Evolutionary conservation across 306 rosid species (phyloP).

Genomic region (Acacia acuminata): DNA sequence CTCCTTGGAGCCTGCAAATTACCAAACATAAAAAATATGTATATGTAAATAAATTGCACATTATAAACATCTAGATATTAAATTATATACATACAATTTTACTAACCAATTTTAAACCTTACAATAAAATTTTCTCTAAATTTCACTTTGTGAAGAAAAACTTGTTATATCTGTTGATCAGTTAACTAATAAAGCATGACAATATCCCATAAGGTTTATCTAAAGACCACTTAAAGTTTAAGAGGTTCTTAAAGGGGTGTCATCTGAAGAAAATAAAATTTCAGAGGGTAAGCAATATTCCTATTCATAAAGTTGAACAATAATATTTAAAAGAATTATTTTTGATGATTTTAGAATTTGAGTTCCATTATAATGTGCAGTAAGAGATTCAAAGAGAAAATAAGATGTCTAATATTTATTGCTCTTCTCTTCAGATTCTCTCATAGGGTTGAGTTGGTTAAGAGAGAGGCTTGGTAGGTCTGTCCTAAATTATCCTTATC

Average conservation of each 20-base stretch:
- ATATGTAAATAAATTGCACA: not conserved
- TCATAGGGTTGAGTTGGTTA: too few relatives aligned
- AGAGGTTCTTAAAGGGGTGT: not conserved
- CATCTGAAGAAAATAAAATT: too few relatives aligned
- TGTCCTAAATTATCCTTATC: too few relatives aligned
- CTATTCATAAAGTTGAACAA: not conserved
- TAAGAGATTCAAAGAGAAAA: too few relatives aligned
- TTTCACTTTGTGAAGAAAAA: not conserved
- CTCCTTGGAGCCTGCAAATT: slow-evolving; percentile 82
- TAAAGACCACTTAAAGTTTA: not conserved
- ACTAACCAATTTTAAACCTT: not conserved
- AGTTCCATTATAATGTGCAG: not conserved
- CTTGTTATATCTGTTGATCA: not conserved
- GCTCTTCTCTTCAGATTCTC: not conserved
- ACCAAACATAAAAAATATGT: not conserved
- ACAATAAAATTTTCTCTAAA: not conserved
- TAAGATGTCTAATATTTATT: too few relatives aligned
- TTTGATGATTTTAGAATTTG: not conserved
- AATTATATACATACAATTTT: too few relatives aligned
- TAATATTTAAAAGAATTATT: too few relatives aligned
- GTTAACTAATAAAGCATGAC: not conserved
- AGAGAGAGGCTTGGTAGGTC: too few relatives aligned
- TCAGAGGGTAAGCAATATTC: not conserved
- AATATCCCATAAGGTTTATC: not conserved
- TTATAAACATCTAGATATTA: not conserved